Conservation (phyloP, 495 filamentous ascomycete species). For the Annulohypoxylon moriforme region DNA sequence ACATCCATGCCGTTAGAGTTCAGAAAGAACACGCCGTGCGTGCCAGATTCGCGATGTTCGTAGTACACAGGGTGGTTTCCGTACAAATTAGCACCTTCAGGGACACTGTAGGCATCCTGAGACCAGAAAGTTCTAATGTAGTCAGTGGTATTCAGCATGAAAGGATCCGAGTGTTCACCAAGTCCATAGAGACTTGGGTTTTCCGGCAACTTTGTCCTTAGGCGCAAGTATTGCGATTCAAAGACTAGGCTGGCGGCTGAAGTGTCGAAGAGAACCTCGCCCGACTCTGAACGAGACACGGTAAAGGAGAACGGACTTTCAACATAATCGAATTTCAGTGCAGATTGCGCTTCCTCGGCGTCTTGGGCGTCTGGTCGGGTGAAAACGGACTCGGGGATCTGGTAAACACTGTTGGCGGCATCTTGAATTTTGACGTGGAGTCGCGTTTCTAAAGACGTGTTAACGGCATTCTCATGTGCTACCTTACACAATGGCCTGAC, state of each 20-base stretch:
- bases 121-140: slow-evolving; percentile 86
- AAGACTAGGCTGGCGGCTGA: slow-evolving; percentile 77
- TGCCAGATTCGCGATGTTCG: slow-evolving; percentile 75
- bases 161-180: slow-evolving; percentile 79
- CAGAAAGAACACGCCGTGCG: slow-evolving; percentile 85
- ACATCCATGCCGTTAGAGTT: slow-evolving; percentile 92
- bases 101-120: slow-evolving; percentile 72
- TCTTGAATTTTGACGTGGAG: slow-evolving; percentile 89
- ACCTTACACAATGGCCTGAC: slow-evolving; percentile 38
- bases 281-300: slow-evolving; percentile 68
- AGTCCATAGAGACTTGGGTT: slow-evolving; percentile 79
- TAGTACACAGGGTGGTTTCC: slow-evolving; percentile 87
- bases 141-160: slow-evolving; percentile 75
- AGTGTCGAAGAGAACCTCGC: slow-evolving; percentile 84
- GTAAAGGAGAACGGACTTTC: slow-evolving; percentile 80
- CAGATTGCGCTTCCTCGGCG: slow-evolving; percentile 48
- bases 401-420: slow-evolving; percentile 76
- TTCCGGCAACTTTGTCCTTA: slow-evolving; percentile 74
- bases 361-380: slow-evolving; percentile 64
- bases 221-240: slow-evolving; percentile 78
- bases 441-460: slow-evolving; percentile 68
- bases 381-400: slow-evolving; percentile 79
- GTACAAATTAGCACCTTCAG: slow-evolving; percentile 74
- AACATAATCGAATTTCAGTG: slow-evolving; percentile 73
- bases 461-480: background rate